Conservation (phyloP, 2,329 filamentous ascomycete genomes). For the Sordariomycetes sp. region DNA sequence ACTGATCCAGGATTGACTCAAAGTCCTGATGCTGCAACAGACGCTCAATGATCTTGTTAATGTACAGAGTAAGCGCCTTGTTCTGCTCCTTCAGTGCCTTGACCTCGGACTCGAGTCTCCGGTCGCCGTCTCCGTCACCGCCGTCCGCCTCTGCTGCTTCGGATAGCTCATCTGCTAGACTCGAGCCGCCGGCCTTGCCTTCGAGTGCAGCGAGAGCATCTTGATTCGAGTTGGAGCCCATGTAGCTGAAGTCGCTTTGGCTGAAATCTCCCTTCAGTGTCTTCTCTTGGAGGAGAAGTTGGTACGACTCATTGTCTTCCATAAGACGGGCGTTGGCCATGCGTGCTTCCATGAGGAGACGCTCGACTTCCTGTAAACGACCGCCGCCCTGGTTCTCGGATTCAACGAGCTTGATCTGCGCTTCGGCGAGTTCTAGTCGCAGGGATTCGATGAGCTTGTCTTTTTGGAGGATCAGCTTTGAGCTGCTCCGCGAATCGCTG, state of each 20-base stretch:
- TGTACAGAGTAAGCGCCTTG: slow-evolving; percentile 93
- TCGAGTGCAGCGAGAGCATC: slow-evolving; percentile 57
- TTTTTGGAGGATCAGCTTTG: slow-evolving; percentile 85
- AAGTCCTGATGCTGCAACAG: slow-evolving; percentile 91
- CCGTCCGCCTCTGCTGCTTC: slow-evolving; percentile 53
- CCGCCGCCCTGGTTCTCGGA: slow-evolving; percentile 89
- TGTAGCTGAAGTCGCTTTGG: slow-evolving; percentile 71
- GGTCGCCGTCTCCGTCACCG: slow-evolving; percentile 51
- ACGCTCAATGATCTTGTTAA: slow-evolving; percentile 97
- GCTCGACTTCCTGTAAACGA: slow-evolving; percentile 81
- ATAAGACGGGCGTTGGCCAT: slow-evolving; percentile 94
- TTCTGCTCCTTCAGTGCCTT: slow-evolving; percentile 84
- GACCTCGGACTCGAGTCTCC: slow-evolving; percentile 68
- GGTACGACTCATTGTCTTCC: slow-evolving; percentile 98
- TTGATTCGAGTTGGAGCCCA: slow-evolving; percentile 48
- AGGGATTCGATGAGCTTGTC: slow-evolving; percentile 93
- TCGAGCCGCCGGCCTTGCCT: slow-evolving; percentile 42
- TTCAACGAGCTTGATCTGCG: slow-evolving; percentile 91
- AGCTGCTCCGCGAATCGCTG: slow-evolving; percentile 83
- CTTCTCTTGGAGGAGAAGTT: slow-evolving; percentile 87
- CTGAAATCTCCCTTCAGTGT: slow-evolving; percentile 90
- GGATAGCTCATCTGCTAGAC: slow-evolving; percentile 82
- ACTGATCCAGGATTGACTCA: slow-evolving; percentile 83
- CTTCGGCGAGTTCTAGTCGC: slow-evolving; percentile 84
- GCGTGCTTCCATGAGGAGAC: slow-evolving; percentile 78